Base-by-base conservation (phyloP, 2,329 filamentous ascomycete species). In the Venturiaceae sp. region DNA sequence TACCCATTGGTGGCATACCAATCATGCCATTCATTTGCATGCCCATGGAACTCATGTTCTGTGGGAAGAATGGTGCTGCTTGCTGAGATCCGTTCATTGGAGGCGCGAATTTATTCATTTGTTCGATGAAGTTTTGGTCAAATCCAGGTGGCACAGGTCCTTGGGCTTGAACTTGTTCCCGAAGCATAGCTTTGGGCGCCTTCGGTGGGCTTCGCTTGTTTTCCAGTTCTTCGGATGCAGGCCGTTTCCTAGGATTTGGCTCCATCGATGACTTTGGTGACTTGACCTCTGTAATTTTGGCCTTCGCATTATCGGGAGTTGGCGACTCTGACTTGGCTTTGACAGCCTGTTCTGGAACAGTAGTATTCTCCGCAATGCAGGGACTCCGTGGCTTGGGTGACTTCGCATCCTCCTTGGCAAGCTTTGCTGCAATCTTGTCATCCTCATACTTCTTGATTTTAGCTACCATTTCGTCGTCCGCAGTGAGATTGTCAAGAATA, bases 401-500 rank as follows among this genome's bases (percentile, higher is more conserved):
- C 21, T 55, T 47, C 14, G 23, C 37, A 3, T 34, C 34, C 56
- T 53, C 55, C 59, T 53, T 60, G 37, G 58, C 33, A 19, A 62
- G 41, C 28, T 62, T 58, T 53, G 53, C 13, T 57, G 69, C 66
- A 28, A 70, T 68, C 64, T 77, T 78, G 62, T 83, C 81, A 33
- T 77, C 75, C 66, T 84, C 77, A 68, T 87, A 96, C 39, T 82
- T 82, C 75, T 89, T 88, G 64, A 96, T 89, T 74, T 88, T 92
- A 66, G 82, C 79, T 63, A 84, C 82, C 62, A 85, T 83, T 65
- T 94, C 90, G 64, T 90, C 87, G 74, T 97, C 91, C 63, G 85
- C 52, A 69, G 86, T 83, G 65, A 99, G 83, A 74, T 96, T 88
- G 80, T 96, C 92, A 75, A 97, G 88, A 67, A 96, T 80, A 64